These are phyloP conservation scores for Nyctanthes arbortristis DNA, from an alignment of 257 asterid species.

Conservation along the genomic window DNA sequence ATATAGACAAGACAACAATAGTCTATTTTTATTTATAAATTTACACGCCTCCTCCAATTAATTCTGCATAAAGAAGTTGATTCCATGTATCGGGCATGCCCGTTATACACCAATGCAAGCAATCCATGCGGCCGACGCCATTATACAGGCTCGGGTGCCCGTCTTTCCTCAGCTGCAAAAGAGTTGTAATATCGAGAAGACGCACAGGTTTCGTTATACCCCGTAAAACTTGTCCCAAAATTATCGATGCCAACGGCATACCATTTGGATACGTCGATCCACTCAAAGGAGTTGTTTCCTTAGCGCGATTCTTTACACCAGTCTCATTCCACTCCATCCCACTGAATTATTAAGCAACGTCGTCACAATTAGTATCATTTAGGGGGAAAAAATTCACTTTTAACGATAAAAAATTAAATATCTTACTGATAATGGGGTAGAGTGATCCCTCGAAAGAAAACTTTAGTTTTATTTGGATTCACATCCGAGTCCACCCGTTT, in stretches of 20 bases:
- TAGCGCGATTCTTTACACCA: constrained; percentile 20
- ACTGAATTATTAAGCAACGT: too few species aligned
- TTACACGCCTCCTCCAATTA: neutral
- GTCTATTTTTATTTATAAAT: too few species aligned
- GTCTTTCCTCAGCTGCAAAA: constrained; percentile 64
- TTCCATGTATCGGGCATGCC: constrained; percentile 77
- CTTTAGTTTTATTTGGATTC: constrained; percentile 43
- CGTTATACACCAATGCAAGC: constrained; percentile 71
- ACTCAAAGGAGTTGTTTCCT: constrained; percentile 42
- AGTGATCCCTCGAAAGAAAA: constrained; percentile 64
- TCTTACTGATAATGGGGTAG: constrained; percentile 62
- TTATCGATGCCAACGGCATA: constrained; percentile 31
- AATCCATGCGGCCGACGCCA: constrained; percentile 46
- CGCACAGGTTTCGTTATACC: constrained; percentile 25
- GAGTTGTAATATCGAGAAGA: constrained; percentile 52
- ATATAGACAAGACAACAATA: too few species aligned
- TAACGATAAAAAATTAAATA: neutral
- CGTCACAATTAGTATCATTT: too few species aligned
- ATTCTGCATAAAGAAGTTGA: constrained; percentile 42
- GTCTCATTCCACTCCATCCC: constrained; percentile 55
- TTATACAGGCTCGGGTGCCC: constrained; percentile 54
- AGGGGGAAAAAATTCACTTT: too few species aligned
- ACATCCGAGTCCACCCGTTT: constrained; percentile 50
- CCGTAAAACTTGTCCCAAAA: constrained; percentile 36
- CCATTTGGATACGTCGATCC: constrained; percentile 57